Percentiles rank a stretch among this genome's conserved stretches.
phyloP scores from a whole-genome alignment of 345 rosid species.

The Fremontodendron californicum region DNA sequence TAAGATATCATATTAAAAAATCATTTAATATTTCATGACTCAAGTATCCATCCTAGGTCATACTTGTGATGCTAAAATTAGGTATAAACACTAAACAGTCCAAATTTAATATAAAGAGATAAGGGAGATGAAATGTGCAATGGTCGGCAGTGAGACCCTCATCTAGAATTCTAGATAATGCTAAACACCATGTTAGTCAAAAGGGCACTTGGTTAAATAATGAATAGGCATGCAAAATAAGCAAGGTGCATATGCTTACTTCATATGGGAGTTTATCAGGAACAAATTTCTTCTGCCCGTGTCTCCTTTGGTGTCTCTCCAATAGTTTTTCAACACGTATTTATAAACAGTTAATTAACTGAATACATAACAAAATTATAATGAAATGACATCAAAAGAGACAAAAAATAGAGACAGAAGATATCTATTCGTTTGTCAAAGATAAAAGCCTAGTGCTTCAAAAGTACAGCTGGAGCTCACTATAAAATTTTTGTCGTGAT shows the following conservation, averaged over 20 bases:
- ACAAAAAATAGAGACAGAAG: no score
- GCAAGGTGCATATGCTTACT: background rate
- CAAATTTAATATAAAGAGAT: background rate
- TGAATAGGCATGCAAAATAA: background rate
- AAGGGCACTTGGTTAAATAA: background rate
- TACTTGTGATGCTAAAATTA: background rate
- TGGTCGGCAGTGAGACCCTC: background rate
- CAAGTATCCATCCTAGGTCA: background rate
- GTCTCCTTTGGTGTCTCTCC: no score
- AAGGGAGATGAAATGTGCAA: background rate
- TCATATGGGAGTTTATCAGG: no score
- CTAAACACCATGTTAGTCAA: background rate
- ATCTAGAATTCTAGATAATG: background rate
- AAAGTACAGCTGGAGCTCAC: constrained; percentile 10
- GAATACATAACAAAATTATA: no score
- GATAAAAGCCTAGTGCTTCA: background rate
- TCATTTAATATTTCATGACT: background rate
- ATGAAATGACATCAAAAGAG: no score
- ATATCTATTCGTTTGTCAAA: no score
- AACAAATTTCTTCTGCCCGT: no score
- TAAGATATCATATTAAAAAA: no score
- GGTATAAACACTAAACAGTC: background rate
- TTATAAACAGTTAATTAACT: no score
- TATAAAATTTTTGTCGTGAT: background rate
- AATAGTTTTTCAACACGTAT: no score